A percentile compares a stretch with the other conserved stretches of the same genome.
phyloP scores from a whole-genome alignment of 768 basidiomycete genomes.

The Rickenella mellea region DNA sequence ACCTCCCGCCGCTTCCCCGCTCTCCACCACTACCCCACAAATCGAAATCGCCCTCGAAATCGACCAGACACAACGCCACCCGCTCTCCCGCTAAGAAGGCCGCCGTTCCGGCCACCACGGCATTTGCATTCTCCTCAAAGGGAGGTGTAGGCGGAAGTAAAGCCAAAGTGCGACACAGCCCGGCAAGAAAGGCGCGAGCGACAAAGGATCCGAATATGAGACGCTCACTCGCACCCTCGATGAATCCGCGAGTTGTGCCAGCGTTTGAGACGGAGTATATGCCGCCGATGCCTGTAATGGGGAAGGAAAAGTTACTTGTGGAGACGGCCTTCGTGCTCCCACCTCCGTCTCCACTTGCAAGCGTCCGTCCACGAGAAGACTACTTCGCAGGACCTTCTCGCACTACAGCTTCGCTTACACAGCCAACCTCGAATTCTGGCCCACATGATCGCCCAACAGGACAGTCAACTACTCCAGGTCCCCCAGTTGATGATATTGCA shows the following conservation, averaged over 20 bases:
- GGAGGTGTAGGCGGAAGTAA: constrained; percentile 41
- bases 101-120: constrained; percentile 2
- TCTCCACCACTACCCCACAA: background rate
- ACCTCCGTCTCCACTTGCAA: constrained; percentile 64
- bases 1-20: background rate
- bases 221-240: constrained; percentile 23
- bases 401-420: background rate
- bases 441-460: constrained; percentile 3
- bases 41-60: constrained; percentile 14
- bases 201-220: constrained; percentile 37
- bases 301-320: no score
- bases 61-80: constrained; percentile 30
- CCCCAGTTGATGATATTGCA: constrained; percentile 13
- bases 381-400: constrained; percentile 15
- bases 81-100: constrained; percentile 32
- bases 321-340: constrained; percentile 70
- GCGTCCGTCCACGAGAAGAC: constrained; percentile 43
- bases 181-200: constrained; percentile 33
- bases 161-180: constrained; percentile 15
- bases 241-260: constrained; percentile 31
- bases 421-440: constrained; percentile 14
- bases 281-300: constrained; percentile 16
- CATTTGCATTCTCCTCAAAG: no score
- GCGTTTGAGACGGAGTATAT: constrained; percentile 48
- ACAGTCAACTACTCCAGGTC: background rate